A percentile compares a stretch with the other conserved stretches of the same genome.
phyloP scores from a whole-genome alignment of 192 early-diverging fungal genomes.

The Backusella macrospora region DNA sequence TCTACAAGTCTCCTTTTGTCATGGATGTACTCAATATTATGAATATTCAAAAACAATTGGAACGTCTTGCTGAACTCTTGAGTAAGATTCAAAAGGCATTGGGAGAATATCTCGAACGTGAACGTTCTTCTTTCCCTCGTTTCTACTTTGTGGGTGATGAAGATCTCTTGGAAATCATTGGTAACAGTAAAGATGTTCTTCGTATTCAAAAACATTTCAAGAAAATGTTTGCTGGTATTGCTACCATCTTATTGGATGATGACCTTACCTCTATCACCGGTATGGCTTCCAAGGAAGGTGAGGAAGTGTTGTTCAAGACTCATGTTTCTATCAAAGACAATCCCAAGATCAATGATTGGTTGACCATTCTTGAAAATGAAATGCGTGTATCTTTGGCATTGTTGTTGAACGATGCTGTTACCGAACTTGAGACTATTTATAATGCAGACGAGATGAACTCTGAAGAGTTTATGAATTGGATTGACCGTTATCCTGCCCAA shows the following conservation, averaged over 20 bases:
- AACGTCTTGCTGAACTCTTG: slow-evolving; percentile 90
- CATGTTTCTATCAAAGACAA: slow-evolving; percentile 80
- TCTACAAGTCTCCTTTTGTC: slow-evolving; percentile 98
- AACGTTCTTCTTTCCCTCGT: slow-evolving; percentile 95
- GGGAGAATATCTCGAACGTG: slow-evolving; percentile 97
- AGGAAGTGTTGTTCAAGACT: slow-evolving; percentile 79
- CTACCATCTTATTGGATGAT: slow-evolving; percentile 81
- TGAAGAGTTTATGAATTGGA: slow-evolving; percentile 74
- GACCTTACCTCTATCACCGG: slow-evolving; percentile 75
- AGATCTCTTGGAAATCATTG: slow-evolving; percentile 99
- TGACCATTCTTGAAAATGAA: slow-evolving; percentile 90
- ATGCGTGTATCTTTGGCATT: slow-evolving; percentile 88
- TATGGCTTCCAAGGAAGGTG: slow-evolving; percentile 92
- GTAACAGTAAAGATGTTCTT: slow-evolving; percentile 93
- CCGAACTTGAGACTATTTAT: slow-evolving; percentile 66
- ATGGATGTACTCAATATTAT: slow-evolving; percentile 92
- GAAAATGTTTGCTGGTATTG: slow-evolving; percentile 99
- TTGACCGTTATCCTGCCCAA: slow-evolving; percentile 90
- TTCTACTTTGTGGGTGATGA: slow-evolving; percentile 99
- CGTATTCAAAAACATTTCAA: slow-evolving; percentile 99
- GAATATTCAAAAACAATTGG: slow-evolving; percentile 94
- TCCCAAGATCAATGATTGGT: slow-evolving; percentile 97
- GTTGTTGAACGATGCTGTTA: slow-evolving; percentile 71
- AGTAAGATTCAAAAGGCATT: slow-evolving; percentile 97
- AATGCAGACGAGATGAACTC: slow-evolving; percentile 56